Percentiles rank a stretch among this genome's conserved stretches.
Evolutionary conservation across 2,329 filamentous ascomycete genomes (phyloP).

Genomic region (Trichoderma cornu-damae): DNA sequence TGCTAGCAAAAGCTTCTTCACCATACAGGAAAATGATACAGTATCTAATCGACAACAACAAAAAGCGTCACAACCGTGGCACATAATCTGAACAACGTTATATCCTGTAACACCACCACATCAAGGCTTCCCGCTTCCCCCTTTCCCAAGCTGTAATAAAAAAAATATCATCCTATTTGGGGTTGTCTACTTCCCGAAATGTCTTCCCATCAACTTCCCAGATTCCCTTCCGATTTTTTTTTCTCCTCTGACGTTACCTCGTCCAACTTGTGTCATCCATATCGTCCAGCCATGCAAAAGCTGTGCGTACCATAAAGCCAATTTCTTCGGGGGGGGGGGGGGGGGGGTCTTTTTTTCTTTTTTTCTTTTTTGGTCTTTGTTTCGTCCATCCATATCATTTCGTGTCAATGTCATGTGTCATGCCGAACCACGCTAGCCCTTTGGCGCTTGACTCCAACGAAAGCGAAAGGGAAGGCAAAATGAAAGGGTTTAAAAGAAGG

Average conservation of each 20-base stretch:
- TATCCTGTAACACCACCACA: not conserved
- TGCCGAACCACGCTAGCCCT: not conserved
- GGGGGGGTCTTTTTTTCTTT: not conserved
- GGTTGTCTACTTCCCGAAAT: not conserved
- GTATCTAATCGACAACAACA: not conserved
- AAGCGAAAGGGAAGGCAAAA: not conserved
- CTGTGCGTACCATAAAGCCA: not conserved
- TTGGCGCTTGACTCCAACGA: not conserved
- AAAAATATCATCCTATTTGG: not conserved
- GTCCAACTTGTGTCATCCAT: not conserved
- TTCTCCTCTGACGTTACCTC: not conserved
- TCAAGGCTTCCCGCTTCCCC: not conserved
- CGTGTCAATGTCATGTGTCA: not conserved
- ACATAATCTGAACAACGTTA: not conserved
- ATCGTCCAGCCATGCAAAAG: not conserved
- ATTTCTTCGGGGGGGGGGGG: too few relatives aligned
- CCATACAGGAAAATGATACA: slow-evolving; percentile 8
- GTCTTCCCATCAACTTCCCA: not conserved
- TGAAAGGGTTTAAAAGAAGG: too few relatives aligned
- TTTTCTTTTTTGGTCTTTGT: not conserved
- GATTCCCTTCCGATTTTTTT: not conserved
- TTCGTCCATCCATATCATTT: not conserved
- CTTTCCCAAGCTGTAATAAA: not conserved
- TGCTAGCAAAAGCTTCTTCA: slow-evolving; percentile 4
- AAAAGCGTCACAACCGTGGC: not conserved